Evolutionary conservation across 345 rosid genomes (phyloP).

Genomic region (Laguncularia racemosa): DNA sequence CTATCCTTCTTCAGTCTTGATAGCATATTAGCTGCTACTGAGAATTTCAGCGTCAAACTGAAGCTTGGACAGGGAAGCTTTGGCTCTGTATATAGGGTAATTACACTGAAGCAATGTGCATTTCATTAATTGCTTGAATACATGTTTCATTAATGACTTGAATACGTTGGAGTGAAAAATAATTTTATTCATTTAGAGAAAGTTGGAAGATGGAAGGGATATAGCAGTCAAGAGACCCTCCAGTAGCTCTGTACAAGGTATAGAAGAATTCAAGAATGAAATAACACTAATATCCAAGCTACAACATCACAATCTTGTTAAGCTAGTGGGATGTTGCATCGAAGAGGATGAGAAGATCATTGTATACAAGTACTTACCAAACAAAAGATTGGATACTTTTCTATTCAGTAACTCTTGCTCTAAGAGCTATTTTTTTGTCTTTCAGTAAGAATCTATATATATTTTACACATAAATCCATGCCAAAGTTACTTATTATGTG

Average conservation of each 20-base stretch:
- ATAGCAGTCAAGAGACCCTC: slow-evolving; percentile 19
- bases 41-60: slow-evolving; percentile 11
- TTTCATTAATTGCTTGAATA: background rate
- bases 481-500: background rate
- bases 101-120: no score
- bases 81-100: slow-evolving; percentile 18
- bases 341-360: slow-evolving; percentile 12
- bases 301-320: slow-evolving; percentile 19
- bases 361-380: slow-evolving; percentile 15
- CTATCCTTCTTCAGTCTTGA: slow-evolving; percentile 2
- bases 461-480: background rate
- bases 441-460: background rate
- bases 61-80: slow-evolving; percentile 20
- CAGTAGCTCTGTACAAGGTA: slow-evolving; percentile 10
- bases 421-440: background rate
- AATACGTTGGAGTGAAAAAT: background rate
- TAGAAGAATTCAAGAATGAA: slow-evolving; percentile 14
- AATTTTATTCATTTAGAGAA: slow-evolving; percentile 1
- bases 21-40: slow-evolving; percentile 6
- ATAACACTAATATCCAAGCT: slow-evolving; percentile 13
- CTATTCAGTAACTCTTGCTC: slow-evolving; percentile 7
- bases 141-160: background rate
- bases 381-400: slow-evolving; percentile 16
- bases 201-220: background rate
- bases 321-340: slow-evolving; percentile 13